Conservation (phyloP, 257 asterid genomes). For the Capsicum baccatum region DNA sequence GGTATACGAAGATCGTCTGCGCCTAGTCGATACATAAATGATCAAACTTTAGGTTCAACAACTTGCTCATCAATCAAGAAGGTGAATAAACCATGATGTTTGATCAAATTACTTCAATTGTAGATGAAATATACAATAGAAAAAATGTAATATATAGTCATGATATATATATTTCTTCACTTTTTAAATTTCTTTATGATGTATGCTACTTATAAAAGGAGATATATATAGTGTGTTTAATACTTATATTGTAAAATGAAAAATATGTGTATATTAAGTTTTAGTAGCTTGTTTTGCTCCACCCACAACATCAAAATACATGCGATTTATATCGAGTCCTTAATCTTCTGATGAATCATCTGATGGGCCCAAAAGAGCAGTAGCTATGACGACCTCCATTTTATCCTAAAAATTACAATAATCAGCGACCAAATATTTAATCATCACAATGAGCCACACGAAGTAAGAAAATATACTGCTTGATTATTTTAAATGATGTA, state of each 20-base stretch:
- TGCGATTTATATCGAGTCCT: too few species aligned
- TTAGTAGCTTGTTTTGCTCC: neutral
- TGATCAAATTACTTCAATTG: conserved; percentile 4
- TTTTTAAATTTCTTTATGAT: conserved; percentile 14
- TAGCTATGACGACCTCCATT: too few species aligned
- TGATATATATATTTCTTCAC: neutral
- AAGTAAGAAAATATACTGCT: too few species aligned
- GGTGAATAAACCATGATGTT: conserved; percentile 48
- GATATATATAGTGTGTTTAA: neutral
- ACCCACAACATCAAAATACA: too few species aligned
- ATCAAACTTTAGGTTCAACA: conserved; percentile 49
- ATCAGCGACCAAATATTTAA: too few species aligned
- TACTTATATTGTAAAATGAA: neutral
- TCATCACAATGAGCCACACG: too few species aligned
- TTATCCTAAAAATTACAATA: too few species aligned
- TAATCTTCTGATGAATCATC: too few species aligned
- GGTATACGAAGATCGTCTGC: conserved; percentile 61
- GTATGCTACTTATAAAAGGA: neutral
- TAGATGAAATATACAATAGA: neutral
- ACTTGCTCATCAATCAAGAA: conserved; percentile 38
- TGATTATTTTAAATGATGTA: too few species aligned
- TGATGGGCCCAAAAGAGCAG: too few species aligned
- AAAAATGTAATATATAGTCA: neutral
- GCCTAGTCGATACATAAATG: conserved; percentile 68
- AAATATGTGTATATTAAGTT: too few species aligned